phyloP scores from a whole-genome alignment of 2,329 filamentous ascomycete species.

The Aspergillus costaricaensis region DNA sequence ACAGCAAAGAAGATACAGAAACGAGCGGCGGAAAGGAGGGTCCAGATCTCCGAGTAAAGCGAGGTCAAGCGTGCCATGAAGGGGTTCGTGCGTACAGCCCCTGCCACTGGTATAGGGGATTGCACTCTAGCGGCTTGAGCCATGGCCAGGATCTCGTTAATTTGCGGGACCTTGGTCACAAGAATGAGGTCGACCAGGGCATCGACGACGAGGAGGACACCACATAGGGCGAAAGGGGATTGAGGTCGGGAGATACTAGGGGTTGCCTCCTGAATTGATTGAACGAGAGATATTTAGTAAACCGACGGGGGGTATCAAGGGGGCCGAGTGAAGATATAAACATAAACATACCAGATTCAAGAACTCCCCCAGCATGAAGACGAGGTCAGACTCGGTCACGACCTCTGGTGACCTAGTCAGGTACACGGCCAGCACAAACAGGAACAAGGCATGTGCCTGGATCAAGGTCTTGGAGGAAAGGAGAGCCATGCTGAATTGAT shows the following conservation, averaged over 20 bases:
- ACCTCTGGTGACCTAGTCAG: slow-evolving; percentile 72
- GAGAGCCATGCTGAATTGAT: slow-evolving; percentile 65
- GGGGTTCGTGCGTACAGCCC: slow-evolving; percentile 25
- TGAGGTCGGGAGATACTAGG: slow-evolving; percentile 68
- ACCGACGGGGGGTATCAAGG: neutral
- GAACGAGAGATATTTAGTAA: neutral
- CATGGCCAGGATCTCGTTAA: slow-evolving; percentile 68
- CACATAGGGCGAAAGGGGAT: slow-evolving; percentile 66
- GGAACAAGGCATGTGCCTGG: slow-evolving; percentile 77
- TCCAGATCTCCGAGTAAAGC: slow-evolving; percentile 44
- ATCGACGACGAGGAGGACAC: slow-evolving; percentile 70
- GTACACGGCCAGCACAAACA: slow-evolving; percentile 80
- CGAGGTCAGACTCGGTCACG: slow-evolving; percentile 76
- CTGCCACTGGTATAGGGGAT: slow-evolving; percentile 20
- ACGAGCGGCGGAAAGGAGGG: slow-evolving; percentile 36
- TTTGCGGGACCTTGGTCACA: slow-evolving; percentile 57
- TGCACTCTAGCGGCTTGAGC: slow-evolving; percentile 62
- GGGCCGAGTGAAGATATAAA: neutral
- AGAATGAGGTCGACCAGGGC: slow-evolving; percentile 66
- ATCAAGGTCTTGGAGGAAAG: slow-evolving; percentile 80
- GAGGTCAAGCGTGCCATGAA: slow-evolving; percentile 30
- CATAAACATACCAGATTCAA: slow-evolving; percentile 69
- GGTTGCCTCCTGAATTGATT: slow-evolving; percentile 50
- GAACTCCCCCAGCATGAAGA: slow-evolving; percentile 78
- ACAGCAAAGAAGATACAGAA: slow-evolving; percentile 41